Conservation (phyloP, 2,329 filamentous ascomycete genomes). For the Phialophora expanda region DNA sequence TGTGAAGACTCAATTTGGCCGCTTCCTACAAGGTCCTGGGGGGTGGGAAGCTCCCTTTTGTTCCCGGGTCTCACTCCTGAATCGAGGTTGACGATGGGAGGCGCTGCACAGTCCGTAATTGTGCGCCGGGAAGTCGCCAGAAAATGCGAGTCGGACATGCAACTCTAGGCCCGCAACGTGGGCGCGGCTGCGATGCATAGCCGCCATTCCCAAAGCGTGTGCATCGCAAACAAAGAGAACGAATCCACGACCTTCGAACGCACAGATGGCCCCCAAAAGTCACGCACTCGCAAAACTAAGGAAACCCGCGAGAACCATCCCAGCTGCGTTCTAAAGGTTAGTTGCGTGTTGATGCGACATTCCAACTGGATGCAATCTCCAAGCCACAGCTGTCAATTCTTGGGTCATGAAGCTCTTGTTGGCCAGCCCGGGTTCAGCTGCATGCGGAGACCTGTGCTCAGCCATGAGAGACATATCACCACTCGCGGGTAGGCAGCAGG, state of each 20-base stretch:
- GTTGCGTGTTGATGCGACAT: background rate
- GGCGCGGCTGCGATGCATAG: background rate
- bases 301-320: background rate
- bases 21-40: background rate
- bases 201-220: background rate
- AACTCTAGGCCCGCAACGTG: conserved; percentile 2
- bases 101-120: background rate
- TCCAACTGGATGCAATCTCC: background rate
- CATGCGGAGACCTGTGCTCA: background rate
- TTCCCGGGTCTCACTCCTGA: background rate
- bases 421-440: background rate
- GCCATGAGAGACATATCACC: background rate
- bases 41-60: background rate
- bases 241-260: background rate
- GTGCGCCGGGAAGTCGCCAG: conserved; percentile 3
- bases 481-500: background rate
- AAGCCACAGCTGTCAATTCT: background rate
- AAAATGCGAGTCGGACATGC: background rate
- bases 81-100: background rate
- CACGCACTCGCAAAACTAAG: background rate
- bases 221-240: conserved; percentile 4
- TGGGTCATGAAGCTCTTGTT: background rate
- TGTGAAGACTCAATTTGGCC: background rate
- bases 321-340: conserved; percentile 1
- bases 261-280: conserved; percentile 3